A percentile compares a stretch with the other conserved stretches of the same genome.
Conservation (phyloP, 768 basidiomycete genomes). For the Amylocystis lapponica region DNA sequence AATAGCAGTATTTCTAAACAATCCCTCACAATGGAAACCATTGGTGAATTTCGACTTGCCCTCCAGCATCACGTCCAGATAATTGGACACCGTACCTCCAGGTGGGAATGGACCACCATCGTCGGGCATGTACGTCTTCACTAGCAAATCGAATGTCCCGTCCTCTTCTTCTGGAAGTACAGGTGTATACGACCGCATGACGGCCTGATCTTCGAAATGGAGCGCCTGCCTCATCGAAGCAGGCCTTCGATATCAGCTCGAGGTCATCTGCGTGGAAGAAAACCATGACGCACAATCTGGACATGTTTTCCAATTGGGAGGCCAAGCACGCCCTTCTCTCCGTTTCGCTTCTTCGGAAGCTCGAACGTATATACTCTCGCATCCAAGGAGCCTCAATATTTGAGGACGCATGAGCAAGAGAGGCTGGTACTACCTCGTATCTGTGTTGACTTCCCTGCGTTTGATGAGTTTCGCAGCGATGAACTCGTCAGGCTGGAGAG, state of each 20-base stretch:
- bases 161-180: conserved; percentile 17
- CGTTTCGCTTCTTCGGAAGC: conserved; percentile 10
- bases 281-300: conserved; percentile 3
- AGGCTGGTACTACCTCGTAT: conserved; percentile 15
- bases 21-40: too few relatives aligned
- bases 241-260: neutral
- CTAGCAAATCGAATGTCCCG: conserved; percentile 18
- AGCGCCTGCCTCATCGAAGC: conserved; percentile 7
- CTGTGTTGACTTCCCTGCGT: conserved; percentile 9
- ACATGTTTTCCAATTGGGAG: conserved; percentile 17
- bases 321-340: conserved; percentile 11
- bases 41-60: neutral
- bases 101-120: conserved; percentile 13
- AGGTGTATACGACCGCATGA: conserved; percentile 17
- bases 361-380: conserved; percentile 15
- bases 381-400: neutral
- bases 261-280: neutral
- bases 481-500: conserved; percentile 17
- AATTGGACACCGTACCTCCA: conserved; percentile 18
- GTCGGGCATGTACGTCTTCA: conserved; percentile 18
- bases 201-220: conserved; percentile 18
- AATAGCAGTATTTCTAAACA: neutral
- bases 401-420: neutral
- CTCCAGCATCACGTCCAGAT: conserved; percentile 16
- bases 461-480: conserved; percentile 12